phyloP scores from a whole-genome alignment of 1,284 basidiomycete genomes.

The Cryptococcus maquisensis region DNA sequence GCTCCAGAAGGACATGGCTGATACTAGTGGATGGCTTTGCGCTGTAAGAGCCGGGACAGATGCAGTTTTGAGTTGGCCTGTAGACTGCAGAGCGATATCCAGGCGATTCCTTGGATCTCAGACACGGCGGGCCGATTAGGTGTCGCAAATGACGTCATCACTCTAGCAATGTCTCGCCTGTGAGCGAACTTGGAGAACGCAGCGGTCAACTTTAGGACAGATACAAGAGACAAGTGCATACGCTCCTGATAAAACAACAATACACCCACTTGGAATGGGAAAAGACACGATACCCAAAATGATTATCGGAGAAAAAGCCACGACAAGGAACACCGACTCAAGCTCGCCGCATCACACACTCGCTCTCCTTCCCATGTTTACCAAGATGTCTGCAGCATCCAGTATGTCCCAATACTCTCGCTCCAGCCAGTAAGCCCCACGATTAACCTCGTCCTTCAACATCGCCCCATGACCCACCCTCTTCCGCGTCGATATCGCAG shows the following conservation, averaged over 20 bases:
- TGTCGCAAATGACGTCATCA: no score
- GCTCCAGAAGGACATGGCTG: constrained; percentile 2
- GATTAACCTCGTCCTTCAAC: constrained; percentile 6
- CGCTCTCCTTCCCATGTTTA: neutral
- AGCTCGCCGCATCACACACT: neutral
- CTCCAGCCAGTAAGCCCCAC: neutral
- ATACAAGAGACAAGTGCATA: no score
- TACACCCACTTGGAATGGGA: neutral
- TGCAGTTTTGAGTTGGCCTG: no score
- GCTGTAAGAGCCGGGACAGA: no score
- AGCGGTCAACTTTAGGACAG: no score
- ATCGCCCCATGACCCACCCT: neutral
- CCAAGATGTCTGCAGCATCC: constrained; percentile 11
- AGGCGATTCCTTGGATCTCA: no score
- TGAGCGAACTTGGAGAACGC: no score
- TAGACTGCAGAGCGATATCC: no score
- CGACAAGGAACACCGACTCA: neutral
- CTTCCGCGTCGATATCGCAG: neutral
- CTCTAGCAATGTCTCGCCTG: no score
- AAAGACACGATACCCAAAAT: neutral
- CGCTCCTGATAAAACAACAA: no score
- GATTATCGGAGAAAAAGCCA: neutral
- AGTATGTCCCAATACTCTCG: constrained; percentile 7
- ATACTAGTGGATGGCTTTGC: no score
- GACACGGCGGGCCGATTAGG: no score